Evolutionary conservation across 768 basidiomycete genomes (phyloP).

Genomic region (Exsudoporus frostii): DNA sequence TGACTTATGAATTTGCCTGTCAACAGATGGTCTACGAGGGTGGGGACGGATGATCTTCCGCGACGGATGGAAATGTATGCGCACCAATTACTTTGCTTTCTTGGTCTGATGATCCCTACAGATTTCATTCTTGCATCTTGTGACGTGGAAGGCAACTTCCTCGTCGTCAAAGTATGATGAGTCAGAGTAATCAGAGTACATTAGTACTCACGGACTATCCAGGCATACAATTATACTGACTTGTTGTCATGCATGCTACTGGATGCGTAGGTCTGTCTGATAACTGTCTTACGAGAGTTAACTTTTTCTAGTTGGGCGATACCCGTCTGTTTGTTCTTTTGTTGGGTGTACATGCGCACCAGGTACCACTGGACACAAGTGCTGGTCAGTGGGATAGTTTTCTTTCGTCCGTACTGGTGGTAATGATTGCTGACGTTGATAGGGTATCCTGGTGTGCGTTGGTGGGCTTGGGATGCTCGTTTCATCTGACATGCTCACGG

Average conservation of each 20-base stretch:
- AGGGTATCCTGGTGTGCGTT: constrained; percentile 75
- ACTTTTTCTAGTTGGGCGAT: constrained; percentile 71
- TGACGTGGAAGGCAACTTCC: constrained; percentile 87
- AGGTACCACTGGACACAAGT: constrained; percentile 83
- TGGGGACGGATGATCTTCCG: constrained; percentile 70
- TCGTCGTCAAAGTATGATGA: constrained; percentile 64
- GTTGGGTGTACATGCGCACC: constrained; percentile 78
- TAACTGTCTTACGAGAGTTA: background rate
- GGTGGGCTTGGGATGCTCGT: constrained; percentile 79
- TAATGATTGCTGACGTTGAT: background rate
- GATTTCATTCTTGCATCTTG: constrained; percentile 75
- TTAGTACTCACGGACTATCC: background rate
- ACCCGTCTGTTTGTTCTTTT: constrained; percentile 80
- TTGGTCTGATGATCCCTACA: constrained; percentile 27
- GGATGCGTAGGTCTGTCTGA: constrained; percentile 58
- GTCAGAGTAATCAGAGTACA: background rate
- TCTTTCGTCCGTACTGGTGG: background rate
- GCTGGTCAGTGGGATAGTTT: constrained; percentile 43
- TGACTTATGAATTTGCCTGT: background rate
- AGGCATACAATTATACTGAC: constrained; percentile 86
- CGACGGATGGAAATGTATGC: constrained; percentile 87
- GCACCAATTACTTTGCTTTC: background rate
- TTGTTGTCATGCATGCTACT: constrained; percentile 89
- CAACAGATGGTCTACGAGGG: constrained; percentile 74
- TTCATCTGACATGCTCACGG: constrained; percentile 70